Evolutionary conservation across 331 rosid genomes (phyloP).

Genomic region (Phaseolus coccineus): DNA sequence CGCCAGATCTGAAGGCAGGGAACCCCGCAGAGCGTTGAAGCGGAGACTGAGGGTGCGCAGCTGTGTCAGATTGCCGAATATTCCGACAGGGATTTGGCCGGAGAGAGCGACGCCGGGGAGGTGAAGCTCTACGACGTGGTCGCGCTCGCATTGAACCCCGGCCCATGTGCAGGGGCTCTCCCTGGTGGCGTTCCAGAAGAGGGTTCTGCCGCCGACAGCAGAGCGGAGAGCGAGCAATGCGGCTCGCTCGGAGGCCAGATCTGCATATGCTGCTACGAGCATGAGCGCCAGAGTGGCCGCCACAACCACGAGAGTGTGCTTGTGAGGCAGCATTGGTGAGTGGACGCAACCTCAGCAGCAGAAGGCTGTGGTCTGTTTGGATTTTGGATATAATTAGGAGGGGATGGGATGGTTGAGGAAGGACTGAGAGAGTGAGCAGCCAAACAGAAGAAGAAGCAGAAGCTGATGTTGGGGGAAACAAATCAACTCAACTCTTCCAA

Average conservation of each 20-base stretch:
- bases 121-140: constrained; percentile 69
- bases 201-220: constrained; percentile 82
- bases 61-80: constrained; percentile 68
- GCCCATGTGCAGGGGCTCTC: constrained; percentile 73
- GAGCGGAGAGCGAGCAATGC: constrained; percentile 86
- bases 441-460: neutral
- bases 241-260: constrained; percentile 72
- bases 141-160: constrained; percentile 71
- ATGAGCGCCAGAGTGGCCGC: constrained; percentile 4
- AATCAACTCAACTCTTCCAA: too few species aligned
- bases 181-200: constrained; percentile 70
- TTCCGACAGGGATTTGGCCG: constrained; percentile 70
- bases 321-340: constrained; percentile 20
- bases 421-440: neutral
- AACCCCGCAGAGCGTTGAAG: constrained; percentile 79
- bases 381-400: neutral
- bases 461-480: too few species aligned
- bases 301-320: neutral
- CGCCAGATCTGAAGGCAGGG: constrained; percentile 83
- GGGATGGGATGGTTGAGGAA: neutral
- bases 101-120: constrained; percentile 88
- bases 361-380: too few species aligned
- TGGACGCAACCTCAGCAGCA: neutral
- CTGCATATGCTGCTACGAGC: constrained; percentile 50
- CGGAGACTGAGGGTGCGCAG: constrained; percentile 93